Evolutionary conservation across 2,329 filamentous ascomycete species (phyloP), one percentile per base, ranked within the genome.

Genomic region (Lomentospora prolificans): DNA sequence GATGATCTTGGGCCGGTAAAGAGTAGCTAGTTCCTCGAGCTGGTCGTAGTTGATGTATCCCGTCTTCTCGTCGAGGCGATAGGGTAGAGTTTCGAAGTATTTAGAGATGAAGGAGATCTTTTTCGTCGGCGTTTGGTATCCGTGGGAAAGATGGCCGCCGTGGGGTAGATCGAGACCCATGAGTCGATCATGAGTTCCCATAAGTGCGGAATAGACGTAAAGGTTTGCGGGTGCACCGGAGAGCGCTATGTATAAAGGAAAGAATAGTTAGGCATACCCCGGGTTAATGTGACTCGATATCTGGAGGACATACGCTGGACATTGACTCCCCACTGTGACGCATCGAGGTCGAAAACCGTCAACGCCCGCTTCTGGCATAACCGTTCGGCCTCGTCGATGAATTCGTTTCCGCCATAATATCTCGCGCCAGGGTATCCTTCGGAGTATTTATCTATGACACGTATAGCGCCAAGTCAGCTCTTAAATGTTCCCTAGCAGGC

Each of bases 51-150:
- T 91, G 66, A 99, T 99, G 63, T 92, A 78, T 58, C 94, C 94
- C 4, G 92, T 97, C 60, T 85, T 79, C 67, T 95, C 88, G 74
- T 96, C 84, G 55, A 97, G 81, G 58, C 90, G 86, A 78, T 99
- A 99, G 4, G 94, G 94, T 60, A 99, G 77, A 33, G 94, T 99
- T 76, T 99, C 94, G 70, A 99, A 99, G 76, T 99, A 99, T 69
- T 95, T 97, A 57, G 92, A 97, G 62, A 99, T 85, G 65, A 91
- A 90, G n/a, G 92, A 97, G 69, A 99, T 97, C 81, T 91, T 92
- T 72, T 86, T 90, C 55, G 86, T 86, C 3, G 94, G 90, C 19
- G 89, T 97, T 74, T 99, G 94, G 74, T 99, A 99, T 60, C 94
- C 94, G 73, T 99, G 94, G 50, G 89, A 95, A 65, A 99, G 77